Evolutionary conservation across 768 basidiomycete species (phyloP).

Genomic region (Trametes gibbosa): DNA sequence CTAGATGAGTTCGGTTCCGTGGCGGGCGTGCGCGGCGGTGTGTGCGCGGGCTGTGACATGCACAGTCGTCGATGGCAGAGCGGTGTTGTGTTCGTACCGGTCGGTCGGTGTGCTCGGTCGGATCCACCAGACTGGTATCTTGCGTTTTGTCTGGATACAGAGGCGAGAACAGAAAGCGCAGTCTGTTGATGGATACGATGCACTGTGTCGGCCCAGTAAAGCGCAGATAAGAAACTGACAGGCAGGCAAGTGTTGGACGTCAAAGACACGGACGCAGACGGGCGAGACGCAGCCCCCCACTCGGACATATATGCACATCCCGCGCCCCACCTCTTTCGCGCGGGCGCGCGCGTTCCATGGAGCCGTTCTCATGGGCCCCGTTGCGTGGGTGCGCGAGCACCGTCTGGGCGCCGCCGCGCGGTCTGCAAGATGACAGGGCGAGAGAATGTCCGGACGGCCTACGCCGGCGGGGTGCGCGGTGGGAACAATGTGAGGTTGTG

Average conservation of each 20-base stretch:
- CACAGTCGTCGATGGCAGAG: neutral
- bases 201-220: neutral
- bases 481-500: neutral
- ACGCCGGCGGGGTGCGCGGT: neutral
- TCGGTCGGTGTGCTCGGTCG: neutral
- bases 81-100: neutral
- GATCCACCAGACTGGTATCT: neutral
- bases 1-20: constrained; percentile 19
- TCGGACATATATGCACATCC: neutral
- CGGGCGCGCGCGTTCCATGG: too few species aligned
- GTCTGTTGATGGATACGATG: neutral
- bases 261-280: neutral
- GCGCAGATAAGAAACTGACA: neutral
- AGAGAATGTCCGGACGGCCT: neutral
- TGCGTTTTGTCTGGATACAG: neutral
- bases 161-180: too few species aligned
- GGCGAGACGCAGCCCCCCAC: too few species aligned
- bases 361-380: neutral
- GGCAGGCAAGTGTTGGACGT: neutral
- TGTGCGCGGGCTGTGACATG: neutral
- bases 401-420: neutral
- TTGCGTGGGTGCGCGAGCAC: neutral
- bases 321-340: too few species aligned
- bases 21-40: constrained; percentile 23
- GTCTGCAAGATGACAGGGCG: neutral